Percentiles rank a stretch among this genome's conserved stretches.
Evolutionary conservation across 148 eudicot species (phyloP).

Genomic region (Euryodendron excelsum): DNA sequence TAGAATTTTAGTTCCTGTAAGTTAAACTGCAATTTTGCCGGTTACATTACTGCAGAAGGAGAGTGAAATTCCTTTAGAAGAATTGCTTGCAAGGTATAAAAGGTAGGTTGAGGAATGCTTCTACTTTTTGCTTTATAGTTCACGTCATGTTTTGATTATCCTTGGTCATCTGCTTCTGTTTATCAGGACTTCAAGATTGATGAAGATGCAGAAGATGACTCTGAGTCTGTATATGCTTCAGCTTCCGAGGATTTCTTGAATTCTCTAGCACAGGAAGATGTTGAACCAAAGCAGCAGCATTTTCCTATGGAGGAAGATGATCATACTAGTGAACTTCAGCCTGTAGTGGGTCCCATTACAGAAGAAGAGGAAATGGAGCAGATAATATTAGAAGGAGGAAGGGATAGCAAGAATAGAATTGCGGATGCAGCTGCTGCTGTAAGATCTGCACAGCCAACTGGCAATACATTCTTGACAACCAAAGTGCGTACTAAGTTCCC

Average conservation of each 20-base stretch:
- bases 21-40: slow-evolving; percentile 36
- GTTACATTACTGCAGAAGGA: slow-evolving; percentile 84
- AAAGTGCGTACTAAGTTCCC: slow-evolving; percentile 93
- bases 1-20: slow-evolving; percentile 5
- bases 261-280: slow-evolving; percentile 32
- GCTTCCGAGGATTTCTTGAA: slow-evolving; percentile 50
- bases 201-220: slow-evolving; percentile 45
- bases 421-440: slow-evolving; percentile 99
- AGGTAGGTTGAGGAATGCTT: slow-evolving; percentile 45
- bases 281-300: slow-evolving; percentile 27
- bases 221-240: slow-evolving; percentile 45
- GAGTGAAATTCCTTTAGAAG: slow-evolving; percentile 80
- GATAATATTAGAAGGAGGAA: slow-evolving; percentile 45
- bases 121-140: background rate
- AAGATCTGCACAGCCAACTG: slow-evolving; percentile 97
- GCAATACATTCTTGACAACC: slow-evolving; percentile 90
- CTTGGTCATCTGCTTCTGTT: background rate
- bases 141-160: background rate
- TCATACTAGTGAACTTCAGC: slow-evolving; percentile 27
- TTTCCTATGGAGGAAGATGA: slow-evolving; percentile 35
- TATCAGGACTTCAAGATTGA: slow-evolving; percentile 38
- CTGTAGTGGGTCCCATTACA: slow-evolving; percentile 22
- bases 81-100: slow-evolving; percentile 81
- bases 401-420: slow-evolving; percentile 62
- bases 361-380: slow-evolving; percentile 37